phyloP scores from a whole-genome alignment of 2,329 filamentous ascomycete species.

The Leptographium wingfieldii region DNA sequence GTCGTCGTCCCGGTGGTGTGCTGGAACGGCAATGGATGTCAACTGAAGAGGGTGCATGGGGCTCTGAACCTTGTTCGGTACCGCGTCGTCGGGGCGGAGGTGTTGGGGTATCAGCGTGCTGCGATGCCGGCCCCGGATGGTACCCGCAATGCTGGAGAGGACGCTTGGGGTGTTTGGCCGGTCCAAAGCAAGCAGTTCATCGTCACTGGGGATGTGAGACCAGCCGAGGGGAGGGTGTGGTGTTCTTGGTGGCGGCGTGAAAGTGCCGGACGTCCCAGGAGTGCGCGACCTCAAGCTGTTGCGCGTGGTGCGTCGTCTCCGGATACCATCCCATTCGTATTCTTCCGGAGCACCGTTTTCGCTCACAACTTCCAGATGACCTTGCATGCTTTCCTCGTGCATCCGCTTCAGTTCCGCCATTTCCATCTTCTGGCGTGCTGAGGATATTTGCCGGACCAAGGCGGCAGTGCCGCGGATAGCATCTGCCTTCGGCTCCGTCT shows the following conservation, averaged over 20 bases:
- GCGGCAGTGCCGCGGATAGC: constrained; percentile 85
- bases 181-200: constrained; percentile 43
- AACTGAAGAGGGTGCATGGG: constrained; percentile 50
- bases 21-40: constrained; percentile 44
- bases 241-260: constrained; percentile 23
- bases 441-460: constrained; percentile 73
- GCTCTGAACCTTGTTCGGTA: constrained; percentile 30
- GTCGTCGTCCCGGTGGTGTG: constrained; percentile 26
- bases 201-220: constrained; percentile 64
- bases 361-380: constrained; percentile 59
- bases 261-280: constrained; percentile 10
- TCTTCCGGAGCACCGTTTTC: constrained; percentile 49
- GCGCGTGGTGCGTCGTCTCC: constrained; percentile 49
- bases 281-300: constrained; percentile 25
- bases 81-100: not conserved
- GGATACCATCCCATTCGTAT: constrained; percentile 85
- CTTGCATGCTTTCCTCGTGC: constrained; percentile 61
- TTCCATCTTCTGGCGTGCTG: constrained; percentile 64
- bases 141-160: constrained; percentile 44
- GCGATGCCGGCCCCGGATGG: constrained; percentile 31
- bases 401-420: constrained; percentile 65
- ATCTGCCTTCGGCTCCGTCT: constrained; percentile 91
- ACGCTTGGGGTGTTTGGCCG: constrained; percentile 33
- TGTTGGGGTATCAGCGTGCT: not conserved
- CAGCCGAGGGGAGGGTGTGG: constrained; percentile 73